Evolutionary conservation across 345 rosid genomes (phyloP).

Genomic region (Linum trigynum): DNA sequence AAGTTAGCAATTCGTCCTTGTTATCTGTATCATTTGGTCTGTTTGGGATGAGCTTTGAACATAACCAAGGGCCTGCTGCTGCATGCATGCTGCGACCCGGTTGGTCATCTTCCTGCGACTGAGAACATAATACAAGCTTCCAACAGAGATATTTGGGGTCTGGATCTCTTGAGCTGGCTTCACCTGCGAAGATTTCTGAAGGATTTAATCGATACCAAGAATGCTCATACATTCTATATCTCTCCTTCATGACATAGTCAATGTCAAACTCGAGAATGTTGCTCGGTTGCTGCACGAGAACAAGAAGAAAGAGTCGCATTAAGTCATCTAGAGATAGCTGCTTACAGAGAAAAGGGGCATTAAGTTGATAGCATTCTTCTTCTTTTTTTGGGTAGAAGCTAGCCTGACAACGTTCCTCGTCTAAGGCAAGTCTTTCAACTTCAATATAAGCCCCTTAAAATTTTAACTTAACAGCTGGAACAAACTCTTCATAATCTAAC

Average conservation of each 20-base stretch:
- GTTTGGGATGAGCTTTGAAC: slow-evolving; percentile 65
- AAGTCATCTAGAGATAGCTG: slow-evolving; percentile 1
- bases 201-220: slow-evolving; percentile 86
- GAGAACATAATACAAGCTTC: slow-evolving; percentile 64
- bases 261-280: slow-evolving; percentile 44
- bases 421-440: no score
- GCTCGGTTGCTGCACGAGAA: slow-evolving; percentile 36
- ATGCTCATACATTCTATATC: slow-evolving; percentile 46
- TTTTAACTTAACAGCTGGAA: no score
- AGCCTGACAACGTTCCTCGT: no score
- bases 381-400: no score
- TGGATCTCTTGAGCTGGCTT: slow-evolving; percentile 46
- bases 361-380: no score
- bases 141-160: slow-evolving; percentile 64
- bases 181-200: slow-evolving; percentile 51
- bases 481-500: no score
- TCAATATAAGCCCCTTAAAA: no score
- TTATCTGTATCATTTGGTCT: slow-evolving; percentile 21
- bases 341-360: slow-evolving; percentile 5
- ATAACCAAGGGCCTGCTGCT: slow-evolving; percentile 54
- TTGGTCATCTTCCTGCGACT: slow-evolving; percentile 23
- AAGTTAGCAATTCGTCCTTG: slow-evolving; percentile 36
- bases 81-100: slow-evolving; percentile 21
- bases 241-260: slow-evolving; percentile 54
- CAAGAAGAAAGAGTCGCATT: slow-evolving; percentile 9